Evolutionary conservation across 1,284 basidiomycete genomes (phyloP).

Genomic region (Rhodotorula sp.): DNA sequence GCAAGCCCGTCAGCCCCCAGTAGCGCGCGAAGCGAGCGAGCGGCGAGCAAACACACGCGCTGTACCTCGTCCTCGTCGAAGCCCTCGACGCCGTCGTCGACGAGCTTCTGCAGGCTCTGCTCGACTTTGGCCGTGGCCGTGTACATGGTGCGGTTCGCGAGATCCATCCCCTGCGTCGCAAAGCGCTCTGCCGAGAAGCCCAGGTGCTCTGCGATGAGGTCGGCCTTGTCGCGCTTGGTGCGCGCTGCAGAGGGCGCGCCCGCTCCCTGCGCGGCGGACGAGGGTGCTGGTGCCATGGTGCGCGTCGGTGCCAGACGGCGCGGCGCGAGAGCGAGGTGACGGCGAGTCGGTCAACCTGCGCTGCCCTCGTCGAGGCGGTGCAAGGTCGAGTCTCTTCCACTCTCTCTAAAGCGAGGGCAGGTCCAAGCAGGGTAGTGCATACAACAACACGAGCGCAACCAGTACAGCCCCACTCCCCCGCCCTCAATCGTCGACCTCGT

Average conservation of each 20-base stretch:
- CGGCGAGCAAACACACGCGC: neutral
- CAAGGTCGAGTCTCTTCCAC: neutral
- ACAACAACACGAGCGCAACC: constrained; percentile 23
- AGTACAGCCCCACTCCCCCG: neutral
- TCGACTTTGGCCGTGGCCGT: constrained; percentile 19
- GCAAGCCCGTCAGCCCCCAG: neutral
- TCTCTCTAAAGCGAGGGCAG: neutral
- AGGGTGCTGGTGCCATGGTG: neutral
- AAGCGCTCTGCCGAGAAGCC: constrained; percentile 39
- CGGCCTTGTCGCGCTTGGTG: constrained; percentile 15
- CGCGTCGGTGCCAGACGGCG: neutral
- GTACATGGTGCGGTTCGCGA: constrained; percentile 39
- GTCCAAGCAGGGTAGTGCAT: neutral
- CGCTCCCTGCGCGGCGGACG: neutral
- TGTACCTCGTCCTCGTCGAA: constrained; percentile 25
- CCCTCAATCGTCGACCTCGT: constrained; percentile 5
- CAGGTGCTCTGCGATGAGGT: constrained; percentile 37
- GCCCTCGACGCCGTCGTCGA: constrained; percentile 26
- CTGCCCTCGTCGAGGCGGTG: neutral
- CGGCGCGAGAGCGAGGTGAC: neutral
- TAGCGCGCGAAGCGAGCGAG: neutral
- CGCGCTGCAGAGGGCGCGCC: neutral
- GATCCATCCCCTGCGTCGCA: constrained; percentile 39
- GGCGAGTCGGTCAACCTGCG: neutral
- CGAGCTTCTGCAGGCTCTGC: constrained; percentile 17